phyloP scores from a whole-genome alignment of 148 eudicot species.

The Heliamphora exappendiculata region DNA sequence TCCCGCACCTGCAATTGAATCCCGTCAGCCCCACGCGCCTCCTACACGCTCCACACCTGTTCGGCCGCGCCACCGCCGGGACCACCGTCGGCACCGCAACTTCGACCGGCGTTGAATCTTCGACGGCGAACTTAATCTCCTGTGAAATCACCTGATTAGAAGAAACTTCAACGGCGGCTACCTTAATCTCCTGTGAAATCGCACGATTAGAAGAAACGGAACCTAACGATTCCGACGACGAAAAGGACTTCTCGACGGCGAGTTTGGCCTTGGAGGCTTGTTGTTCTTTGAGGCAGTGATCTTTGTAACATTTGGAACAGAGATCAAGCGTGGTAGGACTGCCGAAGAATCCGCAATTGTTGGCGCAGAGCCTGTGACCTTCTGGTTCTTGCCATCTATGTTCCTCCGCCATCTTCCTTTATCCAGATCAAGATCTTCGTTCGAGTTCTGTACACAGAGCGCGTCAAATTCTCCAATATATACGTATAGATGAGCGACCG shows the following conservation, averaged over 20 bases:
- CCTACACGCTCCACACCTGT: constrained; percentile 36
- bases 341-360: constrained; percentile 46
- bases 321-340: constrained; percentile 26
- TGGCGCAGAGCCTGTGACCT: constrained; percentile 29
- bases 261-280: constrained; percentile 13
- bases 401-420: constrained; percentile 22
- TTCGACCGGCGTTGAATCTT: background rate
- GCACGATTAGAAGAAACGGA: background rate
- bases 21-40: constrained; percentile 50
- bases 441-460: background rate
- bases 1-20: constrained; percentile 46
- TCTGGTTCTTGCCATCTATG: constrained; percentile 18
- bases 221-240: too few relatives aligned
- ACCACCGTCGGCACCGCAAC: too few relatives aligned
- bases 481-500: constrained; percentile 13
- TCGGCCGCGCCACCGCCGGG: constrained; percentile 9
- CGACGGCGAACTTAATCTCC: background rate
- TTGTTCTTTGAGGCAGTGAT: constrained; percentile 19
- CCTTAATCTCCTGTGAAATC: too few relatives aligned
- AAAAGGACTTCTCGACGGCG: constrained; percentile 18
- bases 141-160: background rate
- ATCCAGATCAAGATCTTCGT: background rate
- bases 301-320: constrained; percentile 43
- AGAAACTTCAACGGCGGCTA: background rate
- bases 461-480: background rate